phyloP scores from a whole-genome alignment of 768 basidiomycete genomes.

The Psilocybe subaeruginosa region DNA sequence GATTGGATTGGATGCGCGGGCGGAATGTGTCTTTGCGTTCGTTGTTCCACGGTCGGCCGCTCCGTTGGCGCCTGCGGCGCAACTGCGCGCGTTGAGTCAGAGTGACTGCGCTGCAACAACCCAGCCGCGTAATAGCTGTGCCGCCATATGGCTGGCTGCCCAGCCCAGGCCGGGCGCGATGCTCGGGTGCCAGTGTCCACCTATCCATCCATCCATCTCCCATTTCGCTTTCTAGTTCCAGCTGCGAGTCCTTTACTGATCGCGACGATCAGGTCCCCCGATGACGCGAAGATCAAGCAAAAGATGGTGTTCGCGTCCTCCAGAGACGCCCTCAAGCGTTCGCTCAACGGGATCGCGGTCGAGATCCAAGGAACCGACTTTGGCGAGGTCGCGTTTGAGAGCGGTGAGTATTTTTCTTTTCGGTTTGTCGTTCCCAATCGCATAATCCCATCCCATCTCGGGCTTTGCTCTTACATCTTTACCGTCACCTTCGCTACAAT shows the following conservation, averaged over 20 bases:
- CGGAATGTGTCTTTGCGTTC: neutral
- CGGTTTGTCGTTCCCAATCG: neutral
- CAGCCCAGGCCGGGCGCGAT: neutral
- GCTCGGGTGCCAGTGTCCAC: neutral
- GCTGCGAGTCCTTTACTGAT: conserved; percentile 24
- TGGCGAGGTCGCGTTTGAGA: conserved; percentile 71
- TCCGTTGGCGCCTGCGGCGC: too few relatives aligned
- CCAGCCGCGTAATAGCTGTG: too few relatives aligned
- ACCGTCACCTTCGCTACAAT: neutral
- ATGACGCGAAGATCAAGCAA: conserved; percentile 79
- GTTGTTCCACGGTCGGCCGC: too few relatives aligned
- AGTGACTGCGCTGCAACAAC: too few relatives aligned
- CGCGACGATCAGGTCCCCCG: conserved; percentile 72
- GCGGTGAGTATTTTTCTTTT: conserved; percentile 50
- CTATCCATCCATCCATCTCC: neutral
- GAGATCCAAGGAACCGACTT: conserved; percentile 89
- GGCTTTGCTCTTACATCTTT: neutral
- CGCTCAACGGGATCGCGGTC: conserved; percentile 73
- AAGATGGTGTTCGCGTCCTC: conserved; percentile 97
- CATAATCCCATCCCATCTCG: neutral
- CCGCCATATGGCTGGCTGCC: too few relatives aligned
- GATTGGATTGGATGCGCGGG: too few relatives aligned
- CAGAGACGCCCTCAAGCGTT: conserved; percentile 73
- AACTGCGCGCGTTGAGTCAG: too few relatives aligned
- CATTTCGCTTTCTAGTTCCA: neutral